phyloP scores from a whole-genome alignment of 768 basidiomycete genomes.

The Gloeostereum incarnatum region DNA sequence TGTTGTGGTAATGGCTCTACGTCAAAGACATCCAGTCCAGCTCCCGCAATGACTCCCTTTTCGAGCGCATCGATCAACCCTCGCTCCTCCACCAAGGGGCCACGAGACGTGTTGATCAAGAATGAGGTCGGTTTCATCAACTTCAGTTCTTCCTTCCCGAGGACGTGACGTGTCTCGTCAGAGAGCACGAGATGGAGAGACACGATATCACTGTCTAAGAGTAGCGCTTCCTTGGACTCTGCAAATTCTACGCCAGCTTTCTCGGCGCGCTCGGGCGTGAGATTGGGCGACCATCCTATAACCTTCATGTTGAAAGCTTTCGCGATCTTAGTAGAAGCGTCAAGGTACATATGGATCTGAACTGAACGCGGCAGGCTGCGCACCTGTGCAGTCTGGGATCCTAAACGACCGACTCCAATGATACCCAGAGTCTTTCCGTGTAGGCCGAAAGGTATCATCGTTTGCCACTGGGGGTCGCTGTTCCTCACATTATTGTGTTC shows the following conservation, averaged over 20 bases:
- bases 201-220: constrained; percentile 46
- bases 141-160: constrained; percentile 35
- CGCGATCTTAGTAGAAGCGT: constrained; percentile 35
- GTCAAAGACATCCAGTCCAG: constrained; percentile 60
- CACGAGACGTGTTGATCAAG: constrained; percentile 60
- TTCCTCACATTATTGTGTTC: constrained; percentile 41
- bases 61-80: constrained; percentile 41
- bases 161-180: constrained; percentile 36
- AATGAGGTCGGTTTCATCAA: constrained; percentile 50
- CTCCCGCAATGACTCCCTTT: constrained; percentile 41
- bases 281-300: constrained; percentile 55
- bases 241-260: constrained; percentile 40
- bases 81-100: constrained; percentile 52
- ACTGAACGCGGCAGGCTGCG: constrained; percentile 7
- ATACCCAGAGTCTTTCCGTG: constrained; percentile 48
- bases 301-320: constrained; percentile 52
- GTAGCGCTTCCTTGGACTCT: constrained; percentile 41
- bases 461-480: constrained; percentile 45
- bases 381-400: constrained; percentile 40
- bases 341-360: neutral
- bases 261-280: constrained; percentile 47
- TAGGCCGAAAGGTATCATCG: constrained; percentile 37
- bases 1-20: constrained; percentile 53
- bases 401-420: constrained; percentile 53
- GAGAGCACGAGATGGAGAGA: constrained; percentile 55